Evolutionary conservation across 805 yeast species (phyloP), one percentile per base, ranked within the genome.

Genomic region (Lipomyces mesembrius): DNA sequence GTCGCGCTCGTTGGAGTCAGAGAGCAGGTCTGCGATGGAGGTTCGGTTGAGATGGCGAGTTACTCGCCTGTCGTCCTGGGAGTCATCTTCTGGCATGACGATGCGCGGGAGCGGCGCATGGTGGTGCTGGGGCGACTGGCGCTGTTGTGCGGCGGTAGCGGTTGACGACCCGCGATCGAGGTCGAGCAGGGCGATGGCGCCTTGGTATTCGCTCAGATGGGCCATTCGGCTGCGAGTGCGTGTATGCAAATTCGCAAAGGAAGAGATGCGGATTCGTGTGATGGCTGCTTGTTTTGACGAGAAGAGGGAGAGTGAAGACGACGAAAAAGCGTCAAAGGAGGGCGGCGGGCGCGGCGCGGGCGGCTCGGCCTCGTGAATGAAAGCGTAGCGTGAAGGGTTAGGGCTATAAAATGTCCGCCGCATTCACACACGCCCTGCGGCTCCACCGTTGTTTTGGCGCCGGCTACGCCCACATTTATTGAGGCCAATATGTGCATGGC

Each of bases 111-210:
- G 70, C 12, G 62, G 66, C n/a, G 63, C 62, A 53, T 61, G 66
- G 20, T 43, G 57, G 39, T 64, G 59, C 59, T 64, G 67, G 12
- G 54, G 62, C 56, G 29, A 25, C 37, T 59, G 67, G 53, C 56
- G 59, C 51, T 64, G 60, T 8, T 43, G 53, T 20, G 57, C 60
- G 51, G 59, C 55, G 57, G 61, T 27, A 5, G 52, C 20, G 35
- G 63, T 59, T 17, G 49, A 17, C 49, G 49, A 43, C 59, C 53
- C 61, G 46, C 70, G 63, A 64, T 68, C 72, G 55, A 72, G 71
- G 55, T 71, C 72, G 8, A 72, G 72, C 46, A 72, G 55, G 20
- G 74, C 73, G 59, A 72, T 72, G 20, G 74, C 74, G 27, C 74
- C 74, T 57, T 70, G 74, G 66, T 72, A 69, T 61, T 72, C 71